Evolutionary conservation across 257 asterid species (phyloP).

Genomic region (Avicennia marina): DNA sequence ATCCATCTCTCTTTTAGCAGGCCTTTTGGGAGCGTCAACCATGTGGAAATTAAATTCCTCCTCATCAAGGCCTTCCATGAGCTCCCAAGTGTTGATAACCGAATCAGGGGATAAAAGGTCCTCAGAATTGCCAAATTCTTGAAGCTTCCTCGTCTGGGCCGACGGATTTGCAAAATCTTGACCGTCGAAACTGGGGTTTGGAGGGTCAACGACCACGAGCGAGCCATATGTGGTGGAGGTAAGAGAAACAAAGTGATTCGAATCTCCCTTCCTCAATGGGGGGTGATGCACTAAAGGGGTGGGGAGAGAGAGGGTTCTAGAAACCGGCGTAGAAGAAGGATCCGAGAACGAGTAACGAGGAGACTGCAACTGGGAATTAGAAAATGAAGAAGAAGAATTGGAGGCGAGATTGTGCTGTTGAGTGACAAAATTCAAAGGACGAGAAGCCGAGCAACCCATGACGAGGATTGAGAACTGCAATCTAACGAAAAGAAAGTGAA

Average conservation of each 20-base stretch:
- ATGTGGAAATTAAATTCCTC: conserved; percentile 42
- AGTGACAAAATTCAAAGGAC: conserved; percentile 43
- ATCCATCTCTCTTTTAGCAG: conserved; percentile 15
- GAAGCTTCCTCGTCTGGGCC: conserved; percentile 29
- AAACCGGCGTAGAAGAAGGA: conserved; percentile 50
- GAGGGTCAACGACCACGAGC: conserved; percentile 42
- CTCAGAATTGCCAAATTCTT: conserved; percentile 25
- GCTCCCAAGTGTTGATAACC: conserved; percentile 93
- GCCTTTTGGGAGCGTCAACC: conserved; percentile 29
- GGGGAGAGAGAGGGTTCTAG: conserved; percentile 47
- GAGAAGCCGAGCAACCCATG: conserved; percentile 79
- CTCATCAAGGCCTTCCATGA: conserved; percentile 85
- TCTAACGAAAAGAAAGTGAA: too few species aligned
- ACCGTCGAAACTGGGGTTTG: conserved; percentile 29
- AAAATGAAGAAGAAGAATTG: conserved; percentile 39
- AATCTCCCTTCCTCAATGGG: conserved; percentile 42
- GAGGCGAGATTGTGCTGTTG: conserved; percentile 45
- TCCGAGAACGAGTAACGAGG: conserved; percentile 46
- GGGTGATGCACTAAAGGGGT: conserved; percentile 60
- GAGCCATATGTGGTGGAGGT: conserved; percentile 85
- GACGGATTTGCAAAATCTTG: conserved; percentile 25
- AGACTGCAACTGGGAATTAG: conserved; percentile 35
- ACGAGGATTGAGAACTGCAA: too few species aligned
- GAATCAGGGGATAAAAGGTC: conserved; percentile 76
- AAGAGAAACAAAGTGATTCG: conserved; percentile 75